A percentile compares a stretch with the other conserved stretches of the same genome.
Evolutionary conservation across 352 stramenopile genomes (phyloP).

Genomic region (Phytophthora melonis): DNA sequence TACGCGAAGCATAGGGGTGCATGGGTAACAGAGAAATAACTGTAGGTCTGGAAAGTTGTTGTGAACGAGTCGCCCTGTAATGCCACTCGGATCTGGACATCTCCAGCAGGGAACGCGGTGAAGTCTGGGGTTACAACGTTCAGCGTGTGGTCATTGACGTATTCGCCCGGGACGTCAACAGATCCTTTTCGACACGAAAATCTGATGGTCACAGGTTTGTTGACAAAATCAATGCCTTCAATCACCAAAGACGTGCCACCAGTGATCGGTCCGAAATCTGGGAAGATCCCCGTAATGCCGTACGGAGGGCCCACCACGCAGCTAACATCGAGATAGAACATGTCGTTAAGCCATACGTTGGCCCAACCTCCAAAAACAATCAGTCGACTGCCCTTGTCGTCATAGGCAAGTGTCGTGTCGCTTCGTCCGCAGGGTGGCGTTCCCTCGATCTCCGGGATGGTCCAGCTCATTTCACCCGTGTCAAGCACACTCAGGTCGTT

Average conservation of each 20-base stretch:
- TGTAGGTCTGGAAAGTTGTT: constrained; percentile 93
- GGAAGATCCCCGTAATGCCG: constrained; percentile 92
- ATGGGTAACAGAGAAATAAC: constrained; percentile 94
- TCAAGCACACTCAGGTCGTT: constrained; percentile 95
- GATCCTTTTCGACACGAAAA: constrained; percentile 93
- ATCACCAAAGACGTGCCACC: constrained; percentile 89
- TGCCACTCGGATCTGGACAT: constrained; percentile 91
- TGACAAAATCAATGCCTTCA: constrained; percentile 94
- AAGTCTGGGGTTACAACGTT: constrained; percentile 92
- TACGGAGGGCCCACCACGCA: constrained; percentile 97
- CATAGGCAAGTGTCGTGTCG: constrained; percentile 95
- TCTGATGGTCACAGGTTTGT: constrained; percentile 80
- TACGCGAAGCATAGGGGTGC: constrained; percentile 93
- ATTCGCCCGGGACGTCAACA: constrained; percentile 89
- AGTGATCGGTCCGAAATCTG: constrained; percentile 93
- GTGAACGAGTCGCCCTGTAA: constrained; percentile 95
- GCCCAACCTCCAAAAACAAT: constrained; percentile 97
- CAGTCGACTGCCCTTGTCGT: constrained; percentile 91
- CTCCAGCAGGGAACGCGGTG: constrained; percentile 85
- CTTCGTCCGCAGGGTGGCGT: constrained; percentile 86
- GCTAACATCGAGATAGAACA: constrained; percentile 93
- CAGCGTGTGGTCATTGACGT: constrained; percentile 92
- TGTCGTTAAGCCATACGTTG: constrained; percentile 94
- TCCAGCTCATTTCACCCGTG: constrained; percentile 93
- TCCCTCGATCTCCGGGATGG: constrained; percentile 81